Evolutionary conservation across 2,329 filamentous ascomycete species (phyloP).

Genomic region (Colletotrichum echinochloae): DNA sequence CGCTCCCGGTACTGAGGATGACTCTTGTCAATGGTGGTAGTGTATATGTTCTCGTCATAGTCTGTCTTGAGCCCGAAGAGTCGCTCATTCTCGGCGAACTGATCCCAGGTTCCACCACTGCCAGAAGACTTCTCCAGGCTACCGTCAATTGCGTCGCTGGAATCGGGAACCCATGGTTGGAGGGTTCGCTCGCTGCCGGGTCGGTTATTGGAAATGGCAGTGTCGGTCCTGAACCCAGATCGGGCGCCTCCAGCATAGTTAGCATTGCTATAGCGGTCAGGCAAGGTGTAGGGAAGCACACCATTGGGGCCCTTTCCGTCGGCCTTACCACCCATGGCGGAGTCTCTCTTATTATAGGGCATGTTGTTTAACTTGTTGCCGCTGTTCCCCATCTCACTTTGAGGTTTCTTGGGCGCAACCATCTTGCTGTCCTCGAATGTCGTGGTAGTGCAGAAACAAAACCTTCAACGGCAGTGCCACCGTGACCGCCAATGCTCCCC

Average conservation of each 20-base stretch:
- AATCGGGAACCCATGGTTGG: slow-evolving; percentile 83
- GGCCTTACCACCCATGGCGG: slow-evolving; percentile 48
- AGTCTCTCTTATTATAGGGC: slow-evolving; percentile 56
- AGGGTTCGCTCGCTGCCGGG: slow-evolving; percentile 78
- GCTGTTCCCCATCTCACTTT: slow-evolving; percentile 37
- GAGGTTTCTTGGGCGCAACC: slow-evolving; percentile 39
- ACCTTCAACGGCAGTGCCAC: slow-evolving; percentile 35
- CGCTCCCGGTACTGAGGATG: slow-evolving; percentile 85
- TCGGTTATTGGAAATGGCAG: slow-evolving; percentile 84
- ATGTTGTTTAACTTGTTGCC: slow-evolving; percentile 46
- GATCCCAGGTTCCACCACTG: slow-evolving; percentile 78
- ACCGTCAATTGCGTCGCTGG: slow-evolving; percentile 72
- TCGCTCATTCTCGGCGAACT: slow-evolving; percentile 90
- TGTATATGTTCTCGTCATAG: slow-evolving; percentile 96
- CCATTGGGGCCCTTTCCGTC: slow-evolving; percentile 55
- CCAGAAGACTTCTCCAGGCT: slow-evolving; percentile 72
- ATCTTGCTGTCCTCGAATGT: slow-evolving; percentile 30
- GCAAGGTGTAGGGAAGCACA: slow-evolving; percentile 42
- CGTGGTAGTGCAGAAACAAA: slow-evolving; percentile 30
- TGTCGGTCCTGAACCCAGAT: slow-evolving; percentile 84
- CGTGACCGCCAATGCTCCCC: slow-evolving; percentile 31
- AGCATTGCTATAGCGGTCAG: slow-evolving; percentile 9
- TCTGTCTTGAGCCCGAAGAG: slow-evolving; percentile 89
- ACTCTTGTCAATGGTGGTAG: slow-evolving; percentile 86
- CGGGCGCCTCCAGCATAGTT: slow-evolving; percentile 67